Evolutionary conservation across 169 alveolate genomes (phyloP).

Genomic region (Besnoitia besnoiti): DNA sequence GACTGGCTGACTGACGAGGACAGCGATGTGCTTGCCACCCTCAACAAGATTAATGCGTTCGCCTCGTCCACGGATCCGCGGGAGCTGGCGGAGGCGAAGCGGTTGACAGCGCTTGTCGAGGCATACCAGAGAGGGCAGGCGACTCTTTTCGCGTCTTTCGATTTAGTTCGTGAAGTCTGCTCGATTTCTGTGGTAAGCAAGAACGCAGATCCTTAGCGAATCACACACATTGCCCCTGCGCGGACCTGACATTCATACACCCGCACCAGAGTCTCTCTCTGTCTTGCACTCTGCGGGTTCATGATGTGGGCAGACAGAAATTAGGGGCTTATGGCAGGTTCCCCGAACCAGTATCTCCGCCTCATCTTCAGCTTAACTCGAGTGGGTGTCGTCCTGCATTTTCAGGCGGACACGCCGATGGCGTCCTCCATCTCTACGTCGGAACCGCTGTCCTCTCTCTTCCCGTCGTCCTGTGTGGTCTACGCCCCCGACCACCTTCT

Average conservation of each 20-base stretch:
- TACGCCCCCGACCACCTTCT: neutral
- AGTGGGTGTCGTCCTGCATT: neutral
- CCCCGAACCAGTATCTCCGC: neutral
- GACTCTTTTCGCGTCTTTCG: neutral
- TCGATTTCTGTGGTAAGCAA: neutral
- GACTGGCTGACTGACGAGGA: neutral
- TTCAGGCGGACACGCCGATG: neutral
- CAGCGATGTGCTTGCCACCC: neutral
- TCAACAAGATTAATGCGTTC: neutral
- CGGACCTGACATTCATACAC: too few relatives aligned
- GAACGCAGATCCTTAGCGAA: too few relatives aligned
- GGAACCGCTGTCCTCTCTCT: neutral
- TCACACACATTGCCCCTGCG: too few relatives aligned
- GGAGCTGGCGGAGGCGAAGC: neutral
- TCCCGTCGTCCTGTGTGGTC: neutral
- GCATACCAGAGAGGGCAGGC: neutral
- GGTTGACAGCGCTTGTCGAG: neutral
- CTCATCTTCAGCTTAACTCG: too few relatives aligned
- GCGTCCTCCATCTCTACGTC: neutral
- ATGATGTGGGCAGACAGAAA: too few relatives aligned
- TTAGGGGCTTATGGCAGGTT: neutral
- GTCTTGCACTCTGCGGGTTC: too few relatives aligned
- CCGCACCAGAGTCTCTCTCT: too few relatives aligned
- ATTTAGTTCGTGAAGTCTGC: neutral
- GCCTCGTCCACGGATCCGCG: neutral